Base-by-base conservation (phyloP, 495 filamentous ascomycete genomes). In the Hypoxylon trugodes region DNA sequence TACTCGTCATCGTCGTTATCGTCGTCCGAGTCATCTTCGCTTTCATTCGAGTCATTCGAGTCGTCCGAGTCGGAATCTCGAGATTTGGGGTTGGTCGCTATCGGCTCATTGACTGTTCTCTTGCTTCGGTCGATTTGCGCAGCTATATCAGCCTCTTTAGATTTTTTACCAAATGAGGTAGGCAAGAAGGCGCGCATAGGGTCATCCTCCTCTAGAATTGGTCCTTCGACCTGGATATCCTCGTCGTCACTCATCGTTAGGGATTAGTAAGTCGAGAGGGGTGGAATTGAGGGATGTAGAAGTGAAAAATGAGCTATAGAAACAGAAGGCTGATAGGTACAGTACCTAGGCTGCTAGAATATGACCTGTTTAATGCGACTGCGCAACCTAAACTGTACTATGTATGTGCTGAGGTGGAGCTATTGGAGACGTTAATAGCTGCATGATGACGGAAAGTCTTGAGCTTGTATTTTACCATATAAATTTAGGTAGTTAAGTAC, bases 1-100 rank as follows among this genome's bases (percentile, higher is more conserved):
- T 90, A 97, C 60, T 95, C 92, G 68, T 97, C 94, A 37, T 91
- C 89, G 10, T 93, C 90, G 15, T 92, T 89, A 4, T 84, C 81
- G 13, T 83, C 79, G 32, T 84, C 82, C 46, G 80, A 79, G 42
- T 83, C 78, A 30, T 74, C 69, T 33, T 84, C 78, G 25, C 82
- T 80, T n/a, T 84, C 77, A 41, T 76, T 79, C n/a, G 72, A 73
- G 38, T 81, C 77, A 41, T 76, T 79, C n/a, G 72, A 73, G 38
- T 81, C 76, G 38, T 77, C 70, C 18, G 63, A 70, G 51, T 79
- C 80, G 28, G 63, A 45, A 52, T 69, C 56, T 30, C 26, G 50
- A 24, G 52, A 36, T 36, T 69, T 59, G 12, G 48, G 25, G 26
- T 75, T 70, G 13, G 42, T 57, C 36, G 26, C 25, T 18, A 35